Evolutionary conservation across 1,139 yeast species (phyloP).

Genomic region (Debaryomyces psychrophilus): DNA sequence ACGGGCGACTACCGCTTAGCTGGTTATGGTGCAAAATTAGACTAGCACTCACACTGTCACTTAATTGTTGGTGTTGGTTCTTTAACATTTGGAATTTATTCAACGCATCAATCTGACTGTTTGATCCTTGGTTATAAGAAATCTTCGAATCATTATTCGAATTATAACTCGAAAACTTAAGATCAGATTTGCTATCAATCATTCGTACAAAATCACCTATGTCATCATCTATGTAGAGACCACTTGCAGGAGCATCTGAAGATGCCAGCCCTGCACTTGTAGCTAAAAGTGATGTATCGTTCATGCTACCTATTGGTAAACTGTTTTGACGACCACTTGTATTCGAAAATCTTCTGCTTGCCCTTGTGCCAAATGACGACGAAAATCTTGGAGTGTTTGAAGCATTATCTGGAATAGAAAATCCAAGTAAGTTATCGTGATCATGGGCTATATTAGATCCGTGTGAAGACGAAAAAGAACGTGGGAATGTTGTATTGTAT

Average conservation of each 20-base stretch:
- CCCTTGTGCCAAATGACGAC: slow-evolving; percentile 60
- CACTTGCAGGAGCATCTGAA: slow-evolving; percentile 44
- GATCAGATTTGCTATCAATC: slow-evolving; percentile 69
- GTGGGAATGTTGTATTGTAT: slow-evolving; percentile 33
- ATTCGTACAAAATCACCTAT: slow-evolving; percentile 78
- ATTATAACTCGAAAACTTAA: slow-evolving; percentile 34
- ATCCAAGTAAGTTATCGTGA: slow-evolving; percentile 27
- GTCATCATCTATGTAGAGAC: slow-evolving; percentile 63
- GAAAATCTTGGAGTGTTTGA: slow-evolving; percentile 50
- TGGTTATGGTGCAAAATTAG: slow-evolving; percentile 32
- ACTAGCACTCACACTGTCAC: slow-evolving; percentile 56
- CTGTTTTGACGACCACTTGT: slow-evolving; percentile 38
- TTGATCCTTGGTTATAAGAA: slow-evolving; percentile 15
- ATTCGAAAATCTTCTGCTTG: slow-evolving; percentile 46
- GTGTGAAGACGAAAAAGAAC: slow-evolving; percentile 47
- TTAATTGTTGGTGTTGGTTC: slow-evolving; percentile 48
- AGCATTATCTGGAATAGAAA: slow-evolving; percentile 26
- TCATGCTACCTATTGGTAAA: slow-evolving; percentile 25
- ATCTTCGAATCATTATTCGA: slow-evolving; percentile 14
- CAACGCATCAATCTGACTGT: slow-evolving; percentile 31
- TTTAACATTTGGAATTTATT: slow-evolving; percentile 42
- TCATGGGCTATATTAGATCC: slow-evolving; percentile 33
- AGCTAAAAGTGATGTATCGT: slow-evolving; percentile 32
- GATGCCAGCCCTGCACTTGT: slow-evolving; percentile 43
- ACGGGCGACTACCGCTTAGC: slow-evolving; percentile 20